Evolutionary conservation across 2,329 filamentous ascomycete species (phyloP), one percentile per base, ranked within the genome.

Genomic region (Aureobasidium sp.): DNA sequence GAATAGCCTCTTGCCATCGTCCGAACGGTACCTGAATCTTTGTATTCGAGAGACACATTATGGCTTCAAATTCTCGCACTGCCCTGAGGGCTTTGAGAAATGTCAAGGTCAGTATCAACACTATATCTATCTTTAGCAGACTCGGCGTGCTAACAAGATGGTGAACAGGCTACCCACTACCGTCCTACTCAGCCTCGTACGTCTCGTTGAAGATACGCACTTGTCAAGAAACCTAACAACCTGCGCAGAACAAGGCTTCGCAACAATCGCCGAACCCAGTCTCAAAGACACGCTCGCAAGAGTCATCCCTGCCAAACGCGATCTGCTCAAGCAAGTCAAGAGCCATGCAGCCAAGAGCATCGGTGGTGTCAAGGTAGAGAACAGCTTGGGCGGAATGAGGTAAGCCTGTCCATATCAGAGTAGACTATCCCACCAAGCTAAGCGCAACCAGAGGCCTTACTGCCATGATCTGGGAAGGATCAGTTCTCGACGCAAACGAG

Each of bases 401-500:
- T 82, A 75, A 19, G 66, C 33, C 13, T 46, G 31, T 21, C 5
- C 27, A 13, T 25, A 13, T 10, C 17, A 55, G 5, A 10, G 19
- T 29, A 3, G 1, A 33, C 5, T 11, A 27, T 38, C 19, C 5
- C 15, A 15, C 33, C 33, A n/a, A 45, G 43, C 38, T 62, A 54
- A 61, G 33, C 47, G 11, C 17, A 17, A 17, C 27, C 40, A 83
- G 80, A 75, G 93, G 93, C 40, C 84, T 99, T 67, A 96, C 96
- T 78, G 89, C 92, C 67, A 96, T 99, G 91, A 84, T 99, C 59
- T 99, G 94, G 94, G 94, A 99, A 77, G 94, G 94, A 49, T 96
- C 92, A 11, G 93, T 97, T 25, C 86, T 99, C 53, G 94, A 99
- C 71, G 88, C 94, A 67, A 88, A 99, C 71, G 92, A 97, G 78